A percentile compares a stretch with the other conserved stretches of the same genome.
These are phyloP conservation scores for Tremella yokohamensis DNA, from an alignment of 768 basidiomycete genomes.

Conservation along the genomic window DNA sequence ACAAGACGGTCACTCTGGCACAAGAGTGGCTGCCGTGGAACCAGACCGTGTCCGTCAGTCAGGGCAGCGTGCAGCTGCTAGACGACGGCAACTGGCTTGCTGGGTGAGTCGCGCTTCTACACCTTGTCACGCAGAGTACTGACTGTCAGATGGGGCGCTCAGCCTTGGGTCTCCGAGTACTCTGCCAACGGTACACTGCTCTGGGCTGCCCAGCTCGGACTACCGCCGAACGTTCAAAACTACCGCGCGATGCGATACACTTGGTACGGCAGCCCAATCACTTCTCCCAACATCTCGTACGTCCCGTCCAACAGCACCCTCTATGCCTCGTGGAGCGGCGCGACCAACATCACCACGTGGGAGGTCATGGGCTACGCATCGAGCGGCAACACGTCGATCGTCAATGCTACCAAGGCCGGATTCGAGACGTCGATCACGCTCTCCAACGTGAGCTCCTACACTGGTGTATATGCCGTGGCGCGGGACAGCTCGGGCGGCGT, in stretches of 20 bases:
- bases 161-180: constrained; percentile 32
- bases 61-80: constrained; percentile 27
- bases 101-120: too few relatives aligned
- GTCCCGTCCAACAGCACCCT: constrained; percentile 11
- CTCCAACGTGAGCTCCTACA: not conserved
- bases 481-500: not conserved
- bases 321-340: constrained; percentile 44
- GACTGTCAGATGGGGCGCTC: constrained; percentile 40
- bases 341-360: constrained; percentile 28
- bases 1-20: constrained; percentile 25
- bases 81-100: constrained; percentile 20
- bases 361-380: not conserved
- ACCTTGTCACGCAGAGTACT: too few relatives aligned
- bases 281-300: constrained; percentile 18
- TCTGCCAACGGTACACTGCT: constrained; percentile 21
- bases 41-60: constrained; percentile 17
- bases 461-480: not conserved
- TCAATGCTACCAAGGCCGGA: not conserved
- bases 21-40: constrained; percentile 12
- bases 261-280: constrained; percentile 30
- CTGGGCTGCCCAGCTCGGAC: constrained; percentile 31
- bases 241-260: constrained; percentile 29
- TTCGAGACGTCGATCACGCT: constrained; percentile 8
- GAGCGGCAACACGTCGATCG: not conserved
- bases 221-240: constrained; percentile 23